phyloP scores from a whole-genome alignment of 371 early-diverging fungal species.

The Quaeritorhiza haematococci region DNA sequence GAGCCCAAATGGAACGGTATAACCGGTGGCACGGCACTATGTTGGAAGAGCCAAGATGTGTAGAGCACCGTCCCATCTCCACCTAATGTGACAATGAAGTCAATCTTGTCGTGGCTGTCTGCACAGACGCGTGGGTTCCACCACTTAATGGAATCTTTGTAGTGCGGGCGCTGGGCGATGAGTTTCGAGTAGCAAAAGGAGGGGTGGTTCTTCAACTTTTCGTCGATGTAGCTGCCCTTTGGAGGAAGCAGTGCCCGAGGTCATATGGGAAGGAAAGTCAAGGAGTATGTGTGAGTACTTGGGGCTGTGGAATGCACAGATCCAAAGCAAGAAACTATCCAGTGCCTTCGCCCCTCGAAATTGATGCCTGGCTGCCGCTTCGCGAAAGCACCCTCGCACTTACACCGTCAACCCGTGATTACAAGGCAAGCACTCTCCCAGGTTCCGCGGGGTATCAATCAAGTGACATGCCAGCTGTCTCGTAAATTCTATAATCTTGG shows the following conservation, averaged over 20 bases:
- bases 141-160: constrained; percentile 8
- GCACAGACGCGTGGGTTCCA: constrained; percentile 19
- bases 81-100: constrained; percentile 6
- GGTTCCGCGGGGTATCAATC: constrained; percentile 19
- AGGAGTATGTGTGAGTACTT: too few species aligned
- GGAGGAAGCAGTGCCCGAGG: too few species aligned
- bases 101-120: background rate
- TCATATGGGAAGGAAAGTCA: too few species aligned
- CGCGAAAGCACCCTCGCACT: too few species aligned
- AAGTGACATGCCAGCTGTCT: constrained; percentile 23
- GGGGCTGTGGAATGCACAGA: too few species aligned
- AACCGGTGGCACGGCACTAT: constrained; percentile 77
- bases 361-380: too few species aligned
- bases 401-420: too few species aligned
- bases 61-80: constrained; percentile 13
- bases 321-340: too few species aligned
- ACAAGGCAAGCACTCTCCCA: too few species aligned
- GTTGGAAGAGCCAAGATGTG: constrained; percentile 83
- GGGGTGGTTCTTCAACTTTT: constrained; percentile 17
- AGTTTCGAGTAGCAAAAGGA: constrained; percentile 16
- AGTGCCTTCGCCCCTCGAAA: too few species aligned
- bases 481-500: constrained; percentile 22
- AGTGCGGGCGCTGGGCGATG: constrained; percentile 14
- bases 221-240: constrained; percentile 32
- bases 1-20: constrained; percentile 78